These are phyloP conservation scores for Cytauxzoon felis DNA, from an alignment of 169 alveolate genomes.

Conservation along the genomic window DNA sequence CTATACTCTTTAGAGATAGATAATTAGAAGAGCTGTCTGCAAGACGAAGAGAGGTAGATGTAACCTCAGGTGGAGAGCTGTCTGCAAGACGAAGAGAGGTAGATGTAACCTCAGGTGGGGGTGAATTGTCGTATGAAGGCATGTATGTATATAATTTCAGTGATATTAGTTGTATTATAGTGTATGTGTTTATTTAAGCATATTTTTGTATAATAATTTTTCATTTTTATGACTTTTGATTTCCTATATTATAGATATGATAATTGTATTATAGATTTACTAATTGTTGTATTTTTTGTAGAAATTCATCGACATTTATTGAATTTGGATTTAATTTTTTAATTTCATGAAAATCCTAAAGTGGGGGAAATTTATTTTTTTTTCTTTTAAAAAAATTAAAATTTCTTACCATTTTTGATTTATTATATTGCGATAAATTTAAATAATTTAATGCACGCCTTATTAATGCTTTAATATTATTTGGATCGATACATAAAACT, in stretches of 20 bases:
- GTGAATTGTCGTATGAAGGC: no score
- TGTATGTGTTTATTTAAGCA: neutral
- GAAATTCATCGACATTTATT: conserved; percentile 21
- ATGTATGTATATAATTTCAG: neutral
- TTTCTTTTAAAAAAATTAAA: neutral
- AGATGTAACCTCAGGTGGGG: no score
- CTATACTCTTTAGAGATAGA: no score
- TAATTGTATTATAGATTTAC: neutral
- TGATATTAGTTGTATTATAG: neutral
- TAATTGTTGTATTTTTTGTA: conserved; percentile 7
- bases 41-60: no score
- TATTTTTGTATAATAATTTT: conserved; percentile 16
- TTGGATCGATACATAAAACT: conserved; percentile 19
- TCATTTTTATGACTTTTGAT: neutral
- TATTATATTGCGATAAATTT: conserved; percentile 12
- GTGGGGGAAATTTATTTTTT: no score
- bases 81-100: no score
- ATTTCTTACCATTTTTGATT: conserved; percentile 34
- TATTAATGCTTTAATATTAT: conserved; percentile 41
- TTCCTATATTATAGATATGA: neutral
- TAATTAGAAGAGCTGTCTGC: no score
- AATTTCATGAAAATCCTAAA: conserved; percentile 27
- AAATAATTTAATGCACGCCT: conserved; percentile 39
- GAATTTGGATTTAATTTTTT: conserved; percentile 16
- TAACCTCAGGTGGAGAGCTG: no score